Percentiles rank a stretch among this genome's conserved stretches.
Conservation (phyloP, 2,329 filamentous ascomycete species). For the Neofusicoccum laricinum region DNA sequence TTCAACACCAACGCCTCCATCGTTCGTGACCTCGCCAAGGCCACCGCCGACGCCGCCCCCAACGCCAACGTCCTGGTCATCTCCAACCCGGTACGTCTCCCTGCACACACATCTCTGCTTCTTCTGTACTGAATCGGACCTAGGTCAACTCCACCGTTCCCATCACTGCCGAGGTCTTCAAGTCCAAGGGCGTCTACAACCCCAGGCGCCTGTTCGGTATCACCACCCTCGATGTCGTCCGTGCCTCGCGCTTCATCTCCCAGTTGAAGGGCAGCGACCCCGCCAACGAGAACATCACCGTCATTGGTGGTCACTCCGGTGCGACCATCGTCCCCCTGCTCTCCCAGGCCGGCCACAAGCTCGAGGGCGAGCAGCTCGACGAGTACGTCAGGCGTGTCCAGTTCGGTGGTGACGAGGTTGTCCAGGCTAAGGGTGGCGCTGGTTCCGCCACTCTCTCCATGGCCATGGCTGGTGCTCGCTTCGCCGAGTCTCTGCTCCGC, state of each 20-base stretch:
- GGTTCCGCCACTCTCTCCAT: constrained; percentile 97
- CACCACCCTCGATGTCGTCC: constrained; percentile 97
- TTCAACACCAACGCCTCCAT: constrained; percentile 99
- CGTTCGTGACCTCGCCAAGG: constrained; percentile 96
- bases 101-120: background rate
- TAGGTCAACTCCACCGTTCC: constrained; percentile 97
- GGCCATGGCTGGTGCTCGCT: constrained; percentile 87
- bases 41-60: constrained; percentile 80
- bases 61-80: constrained; percentile 97
- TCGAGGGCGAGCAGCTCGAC: constrained; percentile 70
- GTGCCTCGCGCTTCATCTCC: constrained; percentile 95
- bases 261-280: constrained; percentile 91
- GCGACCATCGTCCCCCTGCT: constrained; percentile 98
- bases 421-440: constrained; percentile 97
- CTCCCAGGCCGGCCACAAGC: constrained; percentile 87
- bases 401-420: constrained; percentile 98
- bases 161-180: constrained; percentile 96
- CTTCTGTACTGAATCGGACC: constrained; percentile 17
- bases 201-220: constrained; percentile 99
- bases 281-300: constrained; percentile 88
- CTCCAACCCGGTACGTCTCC: constrained; percentile 75
- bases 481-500: constrained; percentile 89
- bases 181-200: constrained; percentile 94
- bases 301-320: constrained; percentile 95
- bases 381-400: constrained; percentile 90